A percentile compares a stretch with the other conserved stretches of the same genome.
phyloP scores from a whole-genome alignment of 345 rosid species.

The Anacardium occidentale region DNA sequence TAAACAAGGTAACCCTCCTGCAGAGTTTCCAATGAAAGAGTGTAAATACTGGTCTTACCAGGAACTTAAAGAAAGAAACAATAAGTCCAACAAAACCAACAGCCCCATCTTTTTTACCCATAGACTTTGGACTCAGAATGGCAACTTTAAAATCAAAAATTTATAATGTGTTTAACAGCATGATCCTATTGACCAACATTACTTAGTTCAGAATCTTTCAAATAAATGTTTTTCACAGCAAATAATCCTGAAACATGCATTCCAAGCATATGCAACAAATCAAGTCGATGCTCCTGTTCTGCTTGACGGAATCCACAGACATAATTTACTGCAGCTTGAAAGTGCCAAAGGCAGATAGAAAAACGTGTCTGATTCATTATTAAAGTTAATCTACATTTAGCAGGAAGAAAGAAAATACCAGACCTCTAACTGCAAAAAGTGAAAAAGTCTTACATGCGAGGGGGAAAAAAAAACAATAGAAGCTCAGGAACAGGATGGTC shows the following conservation, averaged over 20 bases:
- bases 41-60: slow-evolving; percentile 14
- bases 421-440: not conserved
- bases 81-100: not conserved
- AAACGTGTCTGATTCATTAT: not conserved
- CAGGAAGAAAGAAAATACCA: slow-evolving; percentile 2
- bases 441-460: not conserved
- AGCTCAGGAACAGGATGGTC: not conserved
- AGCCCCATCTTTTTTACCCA: slow-evolving; percentile 6
- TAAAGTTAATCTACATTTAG: not conserved
- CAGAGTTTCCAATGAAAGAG: slow-evolving; percentile 27
- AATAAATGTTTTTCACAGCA: not conserved
- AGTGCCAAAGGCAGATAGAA: not conserved
- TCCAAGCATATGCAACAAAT: slow-evolving; percentile 2
- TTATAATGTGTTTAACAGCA: not conserved
- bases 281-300: not conserved
- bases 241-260: not conserved
- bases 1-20: slow-evolving; percentile 99
- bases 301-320: not conserved
- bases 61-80: not conserved
- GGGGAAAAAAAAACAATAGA: not conserved
- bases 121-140: not conserved
- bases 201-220: not conserved
- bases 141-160: not conserved
- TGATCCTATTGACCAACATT: slow-evolving; percentile 11
- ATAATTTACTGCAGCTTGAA: not conserved